These are phyloP conservation scores for Lenzites betulinus DNA, from an alignment of 768 basidiomycete species.

Conservation along the genomic window DNA sequence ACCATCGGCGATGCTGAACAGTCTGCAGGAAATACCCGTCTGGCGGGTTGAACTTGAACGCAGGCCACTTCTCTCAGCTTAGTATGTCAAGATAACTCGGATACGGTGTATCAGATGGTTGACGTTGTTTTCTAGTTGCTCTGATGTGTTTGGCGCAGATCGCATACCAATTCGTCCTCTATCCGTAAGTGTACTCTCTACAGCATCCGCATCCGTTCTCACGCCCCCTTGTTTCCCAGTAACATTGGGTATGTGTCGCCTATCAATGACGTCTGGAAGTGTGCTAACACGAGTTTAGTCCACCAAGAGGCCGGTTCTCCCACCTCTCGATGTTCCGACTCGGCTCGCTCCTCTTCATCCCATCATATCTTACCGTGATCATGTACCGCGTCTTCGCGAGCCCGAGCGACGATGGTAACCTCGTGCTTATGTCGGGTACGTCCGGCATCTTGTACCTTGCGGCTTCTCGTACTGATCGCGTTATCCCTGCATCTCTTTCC, in stretches of 20 bases:
- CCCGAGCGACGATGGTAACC: constrained; percentile 65
- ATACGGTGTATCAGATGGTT: not conserved
- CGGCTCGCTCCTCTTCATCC: constrained; percentile 84
- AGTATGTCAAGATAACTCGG: constrained; percentile 48
- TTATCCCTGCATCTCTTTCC: not conserved
- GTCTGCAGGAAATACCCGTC: constrained; percentile 67
- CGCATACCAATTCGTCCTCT: constrained; percentile 87
- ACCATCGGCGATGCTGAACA: constrained; percentile 1
- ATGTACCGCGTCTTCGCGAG: constrained; percentile 76
- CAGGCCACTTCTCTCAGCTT: constrained; percentile 89
- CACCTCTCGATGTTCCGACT: constrained; percentile 90
- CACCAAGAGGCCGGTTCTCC: constrained; percentile 80
- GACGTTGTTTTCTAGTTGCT: constrained; percentile 56
- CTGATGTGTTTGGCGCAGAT: constrained; percentile 95
- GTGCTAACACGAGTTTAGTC: constrained; percentile 42
- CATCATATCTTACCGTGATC: constrained; percentile 81
- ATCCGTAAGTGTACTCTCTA: constrained; percentile 67
- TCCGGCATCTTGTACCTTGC: not conserved
- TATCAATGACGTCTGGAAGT: not conserved
- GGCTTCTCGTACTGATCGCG: not conserved
- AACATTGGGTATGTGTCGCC: constrained; percentile 37
- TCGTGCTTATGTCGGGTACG: constrained; percentile 81
- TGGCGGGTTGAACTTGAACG: constrained; percentile 90
- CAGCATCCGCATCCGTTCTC: not conserved
- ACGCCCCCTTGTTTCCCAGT: constrained; percentile 22